A percentile compares a stretch with the other conserved stretches of the same genome.
phyloP scores from a whole-genome alignment of 202 grass and related monocot species.

The Sporobolus alterniflorus region DNA sequence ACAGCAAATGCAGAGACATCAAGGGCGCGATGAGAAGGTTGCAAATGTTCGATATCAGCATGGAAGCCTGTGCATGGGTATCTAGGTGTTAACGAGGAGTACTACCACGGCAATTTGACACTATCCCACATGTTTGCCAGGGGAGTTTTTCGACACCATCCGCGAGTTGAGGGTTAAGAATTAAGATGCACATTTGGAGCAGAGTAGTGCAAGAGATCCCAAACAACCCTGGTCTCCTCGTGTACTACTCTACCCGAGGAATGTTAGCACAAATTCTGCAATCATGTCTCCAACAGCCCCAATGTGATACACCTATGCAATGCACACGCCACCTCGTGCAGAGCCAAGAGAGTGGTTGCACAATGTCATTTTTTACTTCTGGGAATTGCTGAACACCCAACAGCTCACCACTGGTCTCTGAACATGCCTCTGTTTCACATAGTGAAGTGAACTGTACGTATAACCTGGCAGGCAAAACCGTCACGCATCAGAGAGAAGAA shows the following conservation, averaged over 20 bases:
- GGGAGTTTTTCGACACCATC: no score
- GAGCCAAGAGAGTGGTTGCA: neutral
- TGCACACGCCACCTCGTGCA: neutral
- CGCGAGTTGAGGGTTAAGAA: neutral
- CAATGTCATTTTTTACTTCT: neutral
- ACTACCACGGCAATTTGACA: no score
- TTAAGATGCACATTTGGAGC: neutral
- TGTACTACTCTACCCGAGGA: slow-evolving; percentile 21
- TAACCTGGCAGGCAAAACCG: neutral
- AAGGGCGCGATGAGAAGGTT: no score
- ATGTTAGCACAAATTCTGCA: slow-evolving; percentile 24
- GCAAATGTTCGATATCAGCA: no score
- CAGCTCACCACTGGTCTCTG: neutral
- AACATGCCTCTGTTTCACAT: neutral
- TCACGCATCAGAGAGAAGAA: neutral
- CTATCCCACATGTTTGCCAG: no score
- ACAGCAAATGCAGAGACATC: no score
- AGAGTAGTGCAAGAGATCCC: neutral
- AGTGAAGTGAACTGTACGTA: neutral
- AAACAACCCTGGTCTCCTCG: neutral
- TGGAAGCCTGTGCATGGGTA: no score
- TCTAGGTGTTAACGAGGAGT: no score
- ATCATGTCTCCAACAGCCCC: slow-evolving; percentile 14
- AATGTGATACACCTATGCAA: neutral
- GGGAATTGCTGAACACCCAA: neutral